Conservation (phyloP, 345 rosid genomes). For the Aquilaria malaccensis region DNA sequence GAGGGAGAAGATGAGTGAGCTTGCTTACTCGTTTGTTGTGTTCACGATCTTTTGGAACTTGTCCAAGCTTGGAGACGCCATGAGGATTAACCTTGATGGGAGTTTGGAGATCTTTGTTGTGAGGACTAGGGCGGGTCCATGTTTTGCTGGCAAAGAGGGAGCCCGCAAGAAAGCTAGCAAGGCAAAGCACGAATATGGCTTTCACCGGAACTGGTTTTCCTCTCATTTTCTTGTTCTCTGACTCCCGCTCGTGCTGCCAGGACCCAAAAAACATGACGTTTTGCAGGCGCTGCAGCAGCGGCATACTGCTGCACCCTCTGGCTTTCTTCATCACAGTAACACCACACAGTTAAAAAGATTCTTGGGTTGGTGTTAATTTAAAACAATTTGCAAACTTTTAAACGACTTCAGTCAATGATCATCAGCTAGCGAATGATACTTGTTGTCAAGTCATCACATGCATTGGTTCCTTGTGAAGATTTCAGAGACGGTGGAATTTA, state of each 20-base stretch:
- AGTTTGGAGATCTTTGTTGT: slow-evolving; percentile 18
- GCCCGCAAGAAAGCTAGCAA: slow-evolving; percentile 71
- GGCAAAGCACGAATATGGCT: slow-evolving; percentile 48
- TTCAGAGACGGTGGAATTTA: too few relatives aligned
- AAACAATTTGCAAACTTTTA: too few relatives aligned
- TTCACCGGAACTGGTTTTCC: slow-evolving; percentile 59
- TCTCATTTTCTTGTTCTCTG: slow-evolving; percentile 47
- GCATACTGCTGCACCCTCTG: background rate
- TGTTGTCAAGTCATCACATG: too few relatives aligned
- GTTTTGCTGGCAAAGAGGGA: slow-evolving; percentile 45
- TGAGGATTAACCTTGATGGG: slow-evolving; percentile 18
- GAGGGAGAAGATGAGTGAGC: background rate
- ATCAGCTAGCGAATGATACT: too few relatives aligned
- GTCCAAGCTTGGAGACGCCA: slow-evolving; percentile 12
- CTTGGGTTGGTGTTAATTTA: too few relatives aligned
- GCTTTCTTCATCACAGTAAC: too few relatives aligned
- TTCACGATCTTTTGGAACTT: slow-evolving; percentile 38
- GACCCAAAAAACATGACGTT: slow-evolving; percentile 10
- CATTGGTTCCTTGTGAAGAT: too few relatives aligned
- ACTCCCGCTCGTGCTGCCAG: slow-evolving; percentile 17
- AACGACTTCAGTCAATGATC: too few relatives aligned
- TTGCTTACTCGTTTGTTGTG: slow-evolving; percentile 54
- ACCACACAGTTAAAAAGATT: too few relatives aligned
- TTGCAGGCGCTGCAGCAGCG: slow-evolving; percentile 9
- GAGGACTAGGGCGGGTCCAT: slow-evolving; percentile 21